Conservation (phyloP, 2,329 filamentous ascomycete genomes). For the Diaporthe eres region DNA sequence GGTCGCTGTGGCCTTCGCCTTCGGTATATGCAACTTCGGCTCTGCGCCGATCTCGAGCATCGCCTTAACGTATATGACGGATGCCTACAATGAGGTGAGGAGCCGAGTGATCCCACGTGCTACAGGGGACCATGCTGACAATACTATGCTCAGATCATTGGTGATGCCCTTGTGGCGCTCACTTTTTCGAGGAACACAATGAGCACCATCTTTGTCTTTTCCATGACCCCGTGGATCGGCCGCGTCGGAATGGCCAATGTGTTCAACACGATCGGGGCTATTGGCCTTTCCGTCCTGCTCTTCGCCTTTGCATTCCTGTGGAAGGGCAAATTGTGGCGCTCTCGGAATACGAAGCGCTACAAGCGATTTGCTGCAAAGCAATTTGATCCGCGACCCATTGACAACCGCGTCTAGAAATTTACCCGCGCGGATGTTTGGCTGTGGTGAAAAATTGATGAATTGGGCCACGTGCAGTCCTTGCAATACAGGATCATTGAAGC, state of each 20-base stretch:
- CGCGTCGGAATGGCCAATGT: conserved; percentile 41
- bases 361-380: conserved; percentile 41
- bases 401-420: conserved; percentile 32
- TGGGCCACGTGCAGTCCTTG: conserved; percentile 1
- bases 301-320: conserved; percentile 42
- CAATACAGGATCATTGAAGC: not conserved
- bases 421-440: not conserved
- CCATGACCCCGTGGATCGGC: conserved; percentile 41
- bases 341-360: conserved; percentile 36
- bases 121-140: not conserved
- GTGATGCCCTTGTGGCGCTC: conserved; percentile 41
- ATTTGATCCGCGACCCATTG: conserved; percentile 42
- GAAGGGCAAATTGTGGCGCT: conserved; percentile 42
- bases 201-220: conserved; percentile 42
- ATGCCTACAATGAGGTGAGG: conserved; percentile 43
- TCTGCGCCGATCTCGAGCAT: conserved; percentile 40
- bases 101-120: not conserved
- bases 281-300: conserved; percentile 38
- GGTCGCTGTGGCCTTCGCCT: conserved; percentile 40
- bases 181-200: conserved; percentile 41
- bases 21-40: conserved; percentile 38
- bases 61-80: conserved; percentile 41
- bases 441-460: not conserved
- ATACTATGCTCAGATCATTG: conserved; percentile 32
- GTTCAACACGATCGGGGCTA: conserved; percentile 43